Evolutionary conservation across 495 filamentous ascomycete genomes (phyloP).

Genomic region (Neurospora sp.): DNA sequence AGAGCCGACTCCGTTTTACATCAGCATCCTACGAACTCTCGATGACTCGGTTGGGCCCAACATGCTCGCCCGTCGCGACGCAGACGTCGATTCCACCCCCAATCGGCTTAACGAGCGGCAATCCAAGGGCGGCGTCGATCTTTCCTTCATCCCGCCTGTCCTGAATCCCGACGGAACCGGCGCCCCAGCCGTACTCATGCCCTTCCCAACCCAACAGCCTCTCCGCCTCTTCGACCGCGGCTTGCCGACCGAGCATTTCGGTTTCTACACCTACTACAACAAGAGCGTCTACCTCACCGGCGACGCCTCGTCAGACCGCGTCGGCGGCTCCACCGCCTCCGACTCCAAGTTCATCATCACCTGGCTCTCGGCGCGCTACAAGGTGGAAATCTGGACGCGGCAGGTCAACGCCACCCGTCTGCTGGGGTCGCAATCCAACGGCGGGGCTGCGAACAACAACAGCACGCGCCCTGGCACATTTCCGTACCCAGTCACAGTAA

Average conservation of each 20-base stretch:
- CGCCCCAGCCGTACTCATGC: conserved; percentile 58
- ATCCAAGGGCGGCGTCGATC: conserved; percentile 14
- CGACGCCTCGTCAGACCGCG: conserved; percentile 41
- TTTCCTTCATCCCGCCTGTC: conserved; percentile 41
- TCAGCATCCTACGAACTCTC: conserved; percentile 36
- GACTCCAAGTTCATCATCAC: conserved; percentile 64
- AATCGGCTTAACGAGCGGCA: not conserved
- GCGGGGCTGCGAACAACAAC: conserved; percentile 6
- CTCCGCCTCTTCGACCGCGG: conserved; percentile 79
- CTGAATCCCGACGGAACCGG: conserved; percentile 58
- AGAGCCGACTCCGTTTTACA: conserved; percentile 61
- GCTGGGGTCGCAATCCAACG: conserved; percentile 14
- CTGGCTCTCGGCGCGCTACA: conserved; percentile 74
- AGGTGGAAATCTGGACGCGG: conserved; percentile 85
- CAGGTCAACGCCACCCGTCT: conserved; percentile 37
- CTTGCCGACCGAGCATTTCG: conserved; percentile 72
- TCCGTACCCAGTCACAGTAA: conserved; percentile 77
- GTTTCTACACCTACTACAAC: conserved; percentile 87
- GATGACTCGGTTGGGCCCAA: conserved; percentile 25
- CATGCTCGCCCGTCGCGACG: conserved; percentile 27
- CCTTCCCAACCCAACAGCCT: conserved; percentile 62
- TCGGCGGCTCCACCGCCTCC: conserved; percentile 52
- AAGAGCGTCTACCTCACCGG: conserved; percentile 69
- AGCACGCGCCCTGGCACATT: conserved; percentile 57
- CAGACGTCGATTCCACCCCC: not conserved